Base-by-base conservation (phyloP, 345 rosid genomes). In the Salix brachista region DNA sequence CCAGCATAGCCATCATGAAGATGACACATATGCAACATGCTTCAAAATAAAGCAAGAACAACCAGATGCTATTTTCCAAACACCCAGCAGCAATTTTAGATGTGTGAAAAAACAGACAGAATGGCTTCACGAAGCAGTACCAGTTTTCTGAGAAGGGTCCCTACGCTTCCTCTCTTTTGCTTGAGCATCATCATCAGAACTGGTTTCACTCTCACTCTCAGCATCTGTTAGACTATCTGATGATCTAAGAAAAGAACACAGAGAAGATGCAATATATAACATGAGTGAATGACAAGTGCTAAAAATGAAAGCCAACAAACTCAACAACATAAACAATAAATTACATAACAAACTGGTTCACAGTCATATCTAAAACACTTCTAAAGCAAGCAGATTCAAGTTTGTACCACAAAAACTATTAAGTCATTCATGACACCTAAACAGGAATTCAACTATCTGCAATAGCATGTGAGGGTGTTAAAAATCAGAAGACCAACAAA, bases 221-320 rank as follows among this genome's bases (percentile, higher is more conserved):
- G 80, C 84, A 78, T 87, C 92, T 65, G 91, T 82, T 25, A 82
- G 84, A 79, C 90, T 87, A 74, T 89, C 89, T 30, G 88, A 86
- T 28, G 82, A 85, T 91, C 98, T 93, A 81, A 77, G 60, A 84
- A 9, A 41, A 7, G 4, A 12, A 14, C 17, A 46, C 52, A 12
- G 5, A 16, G 52, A 16, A 13, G 52, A 46, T 46, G 14, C 6
- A 46, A 3, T 46, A 46, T 46, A 13, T 14, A 46, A 46, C 17
- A 46, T 46, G 52, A 46, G 52, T 46, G 52, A 46, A 3, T 4
- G 52, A 46, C 52, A 46, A 46, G 52, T 46, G 17, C 4, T 12
- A 14, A 46, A 46, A 14, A 46, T 46, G 17, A 46, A 14, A 46
- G 19, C 65, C 21, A 60, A 60, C 12, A 4, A 60, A n/a, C 65